phyloP scores from a whole-genome alignment of 768 basidiomycete species.

The Coprinellus aureogranulatus region DNA sequence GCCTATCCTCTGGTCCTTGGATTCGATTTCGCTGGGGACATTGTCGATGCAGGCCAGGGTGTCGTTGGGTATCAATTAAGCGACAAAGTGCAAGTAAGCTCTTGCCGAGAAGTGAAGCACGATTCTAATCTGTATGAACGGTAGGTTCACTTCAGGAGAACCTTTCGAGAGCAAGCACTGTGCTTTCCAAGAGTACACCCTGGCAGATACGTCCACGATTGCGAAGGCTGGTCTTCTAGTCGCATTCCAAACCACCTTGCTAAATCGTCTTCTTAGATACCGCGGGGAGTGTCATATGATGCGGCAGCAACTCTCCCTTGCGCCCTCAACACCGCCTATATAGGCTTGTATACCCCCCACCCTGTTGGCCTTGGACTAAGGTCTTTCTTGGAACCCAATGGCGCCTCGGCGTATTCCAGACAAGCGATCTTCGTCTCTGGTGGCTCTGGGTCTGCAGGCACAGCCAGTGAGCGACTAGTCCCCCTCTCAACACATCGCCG shows the following conservation, averaged over 20 bases:
- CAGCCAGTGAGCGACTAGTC: constrained; percentile 15
- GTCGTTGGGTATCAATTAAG: constrained; percentile 49
- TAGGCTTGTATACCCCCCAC: constrained; percentile 29
- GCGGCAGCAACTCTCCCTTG: constrained; percentile 42
- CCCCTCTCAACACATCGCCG: neutral
- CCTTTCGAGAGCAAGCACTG: constrained; percentile 29
- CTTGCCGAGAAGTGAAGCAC: too few relatives aligned
- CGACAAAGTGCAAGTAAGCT: constrained; percentile 48
- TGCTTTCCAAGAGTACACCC: constrained; percentile 41
- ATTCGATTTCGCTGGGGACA: constrained; percentile 49
- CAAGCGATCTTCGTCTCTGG: constrained; percentile 30
- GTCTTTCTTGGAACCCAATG: constrained; percentile 21
- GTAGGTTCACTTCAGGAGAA: constrained; percentile 37
- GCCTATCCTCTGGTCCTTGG: constrained; percentile 48
- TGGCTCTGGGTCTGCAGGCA: constrained; percentile 28
- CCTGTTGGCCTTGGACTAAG: constrained; percentile 22
- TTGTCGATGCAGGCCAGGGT: constrained; percentile 50
- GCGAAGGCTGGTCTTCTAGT: neutral
- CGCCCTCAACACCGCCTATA: constrained; percentile 33
- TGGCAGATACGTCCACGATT: constrained; percentile 32
- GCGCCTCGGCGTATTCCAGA: constrained; percentile 26
- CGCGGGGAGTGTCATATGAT: constrained; percentile 34
- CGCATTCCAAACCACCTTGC: too few relatives aligned
- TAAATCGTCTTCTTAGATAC: constrained; percentile 32
- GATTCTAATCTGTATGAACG: too few relatives aligned